Conservation (phyloP, 306 rosid species). For the Prunus dulcis region DNA sequence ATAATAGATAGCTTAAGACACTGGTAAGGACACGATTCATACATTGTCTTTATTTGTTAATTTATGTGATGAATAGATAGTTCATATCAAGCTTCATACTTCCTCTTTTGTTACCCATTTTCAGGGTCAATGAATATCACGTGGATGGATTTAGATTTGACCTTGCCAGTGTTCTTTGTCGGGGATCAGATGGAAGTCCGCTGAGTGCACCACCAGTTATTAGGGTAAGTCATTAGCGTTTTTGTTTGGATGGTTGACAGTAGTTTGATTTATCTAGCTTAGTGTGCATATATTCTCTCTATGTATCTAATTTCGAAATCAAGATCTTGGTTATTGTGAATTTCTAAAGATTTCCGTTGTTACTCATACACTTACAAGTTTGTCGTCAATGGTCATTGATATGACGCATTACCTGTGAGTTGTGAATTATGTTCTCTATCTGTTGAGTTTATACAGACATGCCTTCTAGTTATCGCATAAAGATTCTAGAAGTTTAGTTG, state of each 20-base stretch:
- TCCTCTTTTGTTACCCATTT: constrained; percentile 24
- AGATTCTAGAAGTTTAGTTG: not conserved
- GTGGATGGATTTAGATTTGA: constrained; percentile 98
- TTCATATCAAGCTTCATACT: constrained; percentile 2
- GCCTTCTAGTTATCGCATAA: not conserved
- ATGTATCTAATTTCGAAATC: not conserved
- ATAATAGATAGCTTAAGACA: constrained; percentile 93
- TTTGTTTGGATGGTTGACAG: not conserved
- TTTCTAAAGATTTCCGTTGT: not conserved
- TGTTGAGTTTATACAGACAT: not conserved
- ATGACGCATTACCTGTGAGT: too few species aligned
- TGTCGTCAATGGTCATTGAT: not conserved
- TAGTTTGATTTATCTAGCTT: not conserved
- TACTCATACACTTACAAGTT: not conserved
- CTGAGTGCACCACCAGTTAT: constrained; percentile 75
- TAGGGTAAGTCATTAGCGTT: constrained; percentile 49
- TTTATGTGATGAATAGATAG: not conserved
- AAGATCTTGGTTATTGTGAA: not conserved
- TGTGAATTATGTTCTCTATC: not conserved
- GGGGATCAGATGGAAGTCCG: constrained; percentile 83
- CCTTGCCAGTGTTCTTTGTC: constrained; percentile 89
- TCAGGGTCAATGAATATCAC: constrained; percentile 89
- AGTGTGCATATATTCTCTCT: not conserved
- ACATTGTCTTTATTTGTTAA: not conserved
- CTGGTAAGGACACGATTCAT: constrained; percentile 52